Conservation (phyloP, 78 protist species). For the Corallochytrium limacisporum region DNA sequence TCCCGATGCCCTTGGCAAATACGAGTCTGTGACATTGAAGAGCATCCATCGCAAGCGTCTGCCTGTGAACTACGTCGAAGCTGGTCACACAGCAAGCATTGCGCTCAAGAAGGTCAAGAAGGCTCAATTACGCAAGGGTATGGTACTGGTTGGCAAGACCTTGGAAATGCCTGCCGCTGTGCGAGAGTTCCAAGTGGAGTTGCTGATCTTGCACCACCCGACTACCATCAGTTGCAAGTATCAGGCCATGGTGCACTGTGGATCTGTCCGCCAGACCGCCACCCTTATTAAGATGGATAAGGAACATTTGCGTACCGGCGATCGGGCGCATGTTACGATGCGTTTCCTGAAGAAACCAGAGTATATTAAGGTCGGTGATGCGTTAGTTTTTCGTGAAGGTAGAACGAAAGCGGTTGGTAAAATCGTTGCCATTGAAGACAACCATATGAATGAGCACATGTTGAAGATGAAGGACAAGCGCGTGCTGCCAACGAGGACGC, state of each 20-base stretch:
- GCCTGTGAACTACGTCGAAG: slow-evolving; percentile 28
- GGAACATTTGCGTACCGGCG: slow-evolving; percentile 80
- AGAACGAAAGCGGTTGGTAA: slow-evolving; percentile 23
- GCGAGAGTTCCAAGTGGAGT: slow-evolving; percentile 68
- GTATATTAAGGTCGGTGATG: slow-evolving; percentile 41
- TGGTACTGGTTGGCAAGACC: slow-evolving; percentile 43
- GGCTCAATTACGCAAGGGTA: slow-evolving; percentile 62
- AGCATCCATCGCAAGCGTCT: slow-evolving; percentile 18
- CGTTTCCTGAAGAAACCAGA: slow-evolving; percentile 69
- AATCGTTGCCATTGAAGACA: too few species aligned
- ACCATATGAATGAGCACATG: too few species aligned
- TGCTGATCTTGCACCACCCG: slow-evolving; percentile 75
- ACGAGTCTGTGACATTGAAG: slow-evolving; percentile 41
- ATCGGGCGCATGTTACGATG: slow-evolving; percentile 50
- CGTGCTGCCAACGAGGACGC: too few species aligned
- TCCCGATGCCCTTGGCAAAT: slow-evolving; percentile 67
- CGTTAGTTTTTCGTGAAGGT: slow-evolving; percentile 83
- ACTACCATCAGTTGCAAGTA: slow-evolving; percentile 72
- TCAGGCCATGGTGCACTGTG: slow-evolving; percentile 85
- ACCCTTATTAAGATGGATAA: slow-evolving; percentile 24
- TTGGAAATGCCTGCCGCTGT: slow-evolving; percentile 3
- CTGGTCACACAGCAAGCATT: slow-evolving; percentile 65
- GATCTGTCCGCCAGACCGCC: slow-evolving; percentile 25
- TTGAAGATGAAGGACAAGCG: too few species aligned
- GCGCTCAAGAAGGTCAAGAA: slow-evolving; percentile 65